A percentile compares a stretch with the other conserved stretches of the same genome.
These are phyloP conservation scores for Hyphodiscus sp. DNA, from an alignment of 2,329 filamentous ascomycete species.

Conservation along the genomic window DNA sequence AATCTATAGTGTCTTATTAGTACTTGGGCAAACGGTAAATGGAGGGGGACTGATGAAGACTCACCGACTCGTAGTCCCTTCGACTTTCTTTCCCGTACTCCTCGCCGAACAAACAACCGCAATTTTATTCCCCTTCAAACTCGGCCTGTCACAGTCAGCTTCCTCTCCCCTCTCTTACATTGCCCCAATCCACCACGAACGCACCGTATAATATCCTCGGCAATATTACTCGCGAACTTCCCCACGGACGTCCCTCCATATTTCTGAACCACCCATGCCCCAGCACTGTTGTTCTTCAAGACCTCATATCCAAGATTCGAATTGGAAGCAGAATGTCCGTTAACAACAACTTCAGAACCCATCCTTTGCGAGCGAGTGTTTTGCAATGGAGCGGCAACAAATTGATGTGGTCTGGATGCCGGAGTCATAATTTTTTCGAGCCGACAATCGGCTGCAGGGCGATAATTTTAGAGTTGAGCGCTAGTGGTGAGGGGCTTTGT, in stretches of 20 bases:
- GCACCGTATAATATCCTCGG: conserved; percentile 63
- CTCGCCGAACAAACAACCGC: conserved; percentile 94
- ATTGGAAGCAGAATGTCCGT: conserved; percentile 13
- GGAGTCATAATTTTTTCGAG: conserved; percentile 13
- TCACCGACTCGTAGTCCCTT: conserved; percentile 92
- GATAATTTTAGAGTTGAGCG: too few relatives aligned
- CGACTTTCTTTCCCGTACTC: conserved; percentile 88
- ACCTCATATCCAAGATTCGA: background rate
- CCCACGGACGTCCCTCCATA: conserved; percentile 84
- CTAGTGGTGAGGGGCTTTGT: too few relatives aligned
- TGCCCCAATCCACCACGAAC: conserved; percentile 10
- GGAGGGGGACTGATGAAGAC: conserved; percentile 31
- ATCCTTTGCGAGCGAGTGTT: conserved; percentile 13
- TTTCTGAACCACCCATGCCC: conserved; percentile 69
- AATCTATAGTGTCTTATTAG: conserved; percentile 29
- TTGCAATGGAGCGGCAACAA: conserved; percentile 1
- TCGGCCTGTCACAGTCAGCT: conserved; percentile 38
- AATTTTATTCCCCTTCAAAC: conserved; percentile 63
- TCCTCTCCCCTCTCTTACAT: background rate
- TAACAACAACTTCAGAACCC: conserved; percentile 12
- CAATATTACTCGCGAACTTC: conserved; percentile 78
- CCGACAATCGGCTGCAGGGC: background rate
- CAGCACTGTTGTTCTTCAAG: conserved; percentile 28
- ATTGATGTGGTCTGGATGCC: background rate
- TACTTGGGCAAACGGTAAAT: background rate